These are phyloP conservation scores for Spizellomyces punctatus DNA, from an alignment of 192 early-diverging fungal genomes.

Conservation along the genomic window DNA sequence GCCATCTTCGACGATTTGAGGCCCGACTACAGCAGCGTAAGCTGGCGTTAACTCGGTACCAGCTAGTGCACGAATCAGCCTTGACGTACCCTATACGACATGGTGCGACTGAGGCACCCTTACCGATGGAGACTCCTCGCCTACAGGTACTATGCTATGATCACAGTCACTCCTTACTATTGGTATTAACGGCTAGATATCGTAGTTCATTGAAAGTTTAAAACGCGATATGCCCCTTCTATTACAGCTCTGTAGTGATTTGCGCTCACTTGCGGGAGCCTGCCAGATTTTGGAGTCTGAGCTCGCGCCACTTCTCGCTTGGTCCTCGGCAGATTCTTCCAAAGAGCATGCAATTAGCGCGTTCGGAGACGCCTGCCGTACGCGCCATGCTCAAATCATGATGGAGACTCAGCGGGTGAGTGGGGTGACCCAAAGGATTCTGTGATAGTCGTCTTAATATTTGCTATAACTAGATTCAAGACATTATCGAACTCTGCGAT, in stretches of 20 bases:
- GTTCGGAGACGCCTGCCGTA: too few species aligned
- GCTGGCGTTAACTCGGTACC: conserved; percentile 28
- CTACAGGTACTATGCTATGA: neutral
- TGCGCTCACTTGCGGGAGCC: neutral
- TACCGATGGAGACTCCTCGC: neutral
- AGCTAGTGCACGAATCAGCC: conserved; percentile 32
- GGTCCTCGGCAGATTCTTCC: too few species aligned
- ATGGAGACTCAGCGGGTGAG: too few species aligned
- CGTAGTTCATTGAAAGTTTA: conserved; percentile 2
- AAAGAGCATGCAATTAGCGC: too few species aligned
- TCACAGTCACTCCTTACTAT: neutral
- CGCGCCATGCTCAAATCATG: too few species aligned
- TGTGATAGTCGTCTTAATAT: too few species aligned
- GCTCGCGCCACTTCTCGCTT: too few species aligned
- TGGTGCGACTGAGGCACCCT: neutral
- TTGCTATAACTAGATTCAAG: too few species aligned
- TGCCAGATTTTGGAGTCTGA: too few species aligned
- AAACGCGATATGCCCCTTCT: conserved; percentile 8
- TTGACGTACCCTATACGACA: neutral
- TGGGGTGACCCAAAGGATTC: too few species aligned
- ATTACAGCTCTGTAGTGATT: conserved; percentile 22
- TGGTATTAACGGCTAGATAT: neutral
- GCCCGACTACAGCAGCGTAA: conserved; percentile 13
- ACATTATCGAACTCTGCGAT: neutral
- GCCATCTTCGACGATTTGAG: neutral